Evolutionary conservation across 1,284 basidiomycete species (phyloP).

Genomic region (Inonotus hispidus): DNA sequence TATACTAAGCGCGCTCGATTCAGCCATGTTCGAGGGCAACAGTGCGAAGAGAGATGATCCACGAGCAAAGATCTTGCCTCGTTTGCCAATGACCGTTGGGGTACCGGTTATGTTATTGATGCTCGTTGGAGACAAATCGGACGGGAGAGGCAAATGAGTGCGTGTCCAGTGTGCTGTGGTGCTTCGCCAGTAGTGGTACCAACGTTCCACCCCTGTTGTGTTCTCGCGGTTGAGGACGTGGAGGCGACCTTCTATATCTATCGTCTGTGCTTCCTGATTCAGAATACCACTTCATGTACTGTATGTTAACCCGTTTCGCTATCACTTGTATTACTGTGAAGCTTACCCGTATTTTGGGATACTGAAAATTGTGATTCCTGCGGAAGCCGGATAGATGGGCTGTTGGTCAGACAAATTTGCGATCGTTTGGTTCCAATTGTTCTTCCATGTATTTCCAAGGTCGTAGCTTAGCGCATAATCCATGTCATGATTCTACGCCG

Average conservation of each 20-base stretch:
- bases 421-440: conserved; percentile 36
- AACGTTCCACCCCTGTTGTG: conserved; percentile 34
- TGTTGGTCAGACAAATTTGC: conserved; percentile 25
- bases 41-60: conserved; percentile 29
- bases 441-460: conserved; percentile 33
- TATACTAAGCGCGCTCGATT: conserved; percentile 34
- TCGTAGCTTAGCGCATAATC: conserved; percentile 34
- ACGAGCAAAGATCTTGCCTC: conserved; percentile 34
- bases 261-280: conserved; percentile 39
- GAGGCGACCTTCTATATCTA: conserved; percentile 33
- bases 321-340: neutral
- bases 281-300: conserved; percentile 33
- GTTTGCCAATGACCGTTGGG: conserved; percentile 38
- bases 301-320: neutral
- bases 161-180: conserved; percentile 34
- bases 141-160: conserved; percentile 30
- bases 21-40: conserved; percentile 35
- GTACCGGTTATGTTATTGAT: conserved; percentile 36
- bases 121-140: conserved; percentile 22
- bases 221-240: conserved; percentile 42
- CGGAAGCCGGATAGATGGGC: conserved; percentile 33
- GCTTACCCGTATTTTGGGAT: conserved; percentile 39
- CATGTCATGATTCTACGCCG: conserved; percentile 38
- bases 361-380: conserved; percentile 36
- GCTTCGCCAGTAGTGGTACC: conserved; percentile 39